Conservation (phyloP, 2,329 filamentous ascomycete species). For the Aspergillus sp. region DNA sequence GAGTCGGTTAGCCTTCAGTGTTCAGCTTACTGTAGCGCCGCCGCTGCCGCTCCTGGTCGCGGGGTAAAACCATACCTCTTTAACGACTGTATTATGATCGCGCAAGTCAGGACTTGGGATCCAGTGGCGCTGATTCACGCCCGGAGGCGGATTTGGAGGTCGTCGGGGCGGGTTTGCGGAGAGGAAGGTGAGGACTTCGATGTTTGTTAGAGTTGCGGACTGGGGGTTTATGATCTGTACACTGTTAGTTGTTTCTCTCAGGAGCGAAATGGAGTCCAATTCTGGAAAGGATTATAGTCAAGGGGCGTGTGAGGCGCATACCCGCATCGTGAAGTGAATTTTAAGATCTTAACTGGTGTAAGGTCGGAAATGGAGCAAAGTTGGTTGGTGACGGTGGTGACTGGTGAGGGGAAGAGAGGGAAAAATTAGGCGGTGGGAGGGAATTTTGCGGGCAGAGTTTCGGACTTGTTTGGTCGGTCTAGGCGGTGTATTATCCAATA, state of each 20-base stretch:
- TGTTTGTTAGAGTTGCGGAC: slow-evolving; percentile 49
- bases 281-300: background rate
- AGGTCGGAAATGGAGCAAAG: background rate
- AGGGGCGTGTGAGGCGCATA: slow-evolving; percentile 7
- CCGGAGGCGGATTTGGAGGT: slow-evolving; percentile 43
- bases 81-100: slow-evolving; percentile 52
- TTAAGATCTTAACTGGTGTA: background rate
- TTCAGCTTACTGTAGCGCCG: background rate
- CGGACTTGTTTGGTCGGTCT: background rate
- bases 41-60: background rate
- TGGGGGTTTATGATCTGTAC: slow-evolving; percentile 48
- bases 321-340: slow-evolving; percentile 28
- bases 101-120: slow-evolving; percentile 48
- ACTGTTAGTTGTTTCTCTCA: background rate
- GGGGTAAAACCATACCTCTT: slow-evolving; percentile 41
- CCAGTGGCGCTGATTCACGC: slow-evolving; percentile 40
- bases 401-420: slow-evolving; percentile 9
- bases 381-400: background rate
- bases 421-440: slow-evolving; percentile 19
- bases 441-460: slow-evolving; percentile 19
- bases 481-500: background rate
- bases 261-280: background rate
- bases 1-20: background rate
- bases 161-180: slow-evolving; percentile 47
- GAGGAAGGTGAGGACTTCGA: slow-evolving; percentile 50